Percentiles rank a stretch among this genome's conserved stretches.
Evolutionary conservation across 371 early-diverging fungal genomes (phyloP).

Genomic region (Sporodiniella umbellata): DNA sequence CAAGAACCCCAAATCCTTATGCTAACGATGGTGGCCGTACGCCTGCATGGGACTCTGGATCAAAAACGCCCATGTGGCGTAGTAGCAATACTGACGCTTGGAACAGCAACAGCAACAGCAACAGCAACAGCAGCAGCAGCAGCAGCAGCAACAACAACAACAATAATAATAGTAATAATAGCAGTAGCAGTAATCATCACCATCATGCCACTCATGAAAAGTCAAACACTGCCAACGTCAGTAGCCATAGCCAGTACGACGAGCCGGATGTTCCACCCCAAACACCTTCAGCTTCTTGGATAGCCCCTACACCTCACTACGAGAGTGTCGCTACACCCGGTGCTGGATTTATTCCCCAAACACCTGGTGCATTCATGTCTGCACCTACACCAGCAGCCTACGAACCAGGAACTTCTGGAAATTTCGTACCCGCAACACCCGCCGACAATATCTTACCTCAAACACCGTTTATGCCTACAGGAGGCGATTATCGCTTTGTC

Average conservation of each 20-base stretch:
- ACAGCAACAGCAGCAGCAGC: too few relatives aligned
- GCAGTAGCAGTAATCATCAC: too few relatives aligned
- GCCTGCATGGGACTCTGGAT: conserved; percentile 69
- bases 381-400: conserved; percentile 47
- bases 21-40: conserved; percentile 62
- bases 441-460: conserved; percentile 50
- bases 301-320: conserved; percentile 27
- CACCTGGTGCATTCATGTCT: conserved; percentile 52
- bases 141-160: not conserved
- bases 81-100: conserved; percentile 54
- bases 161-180: too few relatives aligned
- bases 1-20: conserved; percentile 69
- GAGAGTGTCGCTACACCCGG: conserved; percentile 44
- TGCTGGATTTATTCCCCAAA: conserved; percentile 46
- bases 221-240: not conserved
- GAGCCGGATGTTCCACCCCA: conserved; percentile 20
- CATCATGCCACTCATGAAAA: too few relatives aligned
- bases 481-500: conserved; percentile 48
- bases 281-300: conserved; percentile 27
- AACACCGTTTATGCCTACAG: conserved; percentile 64
- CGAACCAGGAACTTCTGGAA: conserved; percentile 32
- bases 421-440: conserved; percentile 51
- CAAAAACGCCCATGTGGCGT: conserved; percentile 60
- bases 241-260: conserved; percentile 35
- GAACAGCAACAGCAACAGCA: conserved; percentile 37